Conservation (phyloP, 1,284 basidiomycete species). For the Boletus holoroseus region DNA sequence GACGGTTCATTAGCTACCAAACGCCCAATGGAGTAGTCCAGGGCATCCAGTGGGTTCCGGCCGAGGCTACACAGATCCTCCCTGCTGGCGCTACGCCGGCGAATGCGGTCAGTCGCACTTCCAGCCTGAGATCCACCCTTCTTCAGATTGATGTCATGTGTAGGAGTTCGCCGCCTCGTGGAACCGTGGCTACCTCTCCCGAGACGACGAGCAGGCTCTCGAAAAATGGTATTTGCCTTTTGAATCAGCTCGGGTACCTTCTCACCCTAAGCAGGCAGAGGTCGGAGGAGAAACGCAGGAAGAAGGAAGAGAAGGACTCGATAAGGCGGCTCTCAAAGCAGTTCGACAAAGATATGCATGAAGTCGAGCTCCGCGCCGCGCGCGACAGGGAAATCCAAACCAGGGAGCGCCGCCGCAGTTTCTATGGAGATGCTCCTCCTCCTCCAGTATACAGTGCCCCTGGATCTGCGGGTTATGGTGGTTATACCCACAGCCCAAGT, state of each 20-base stretch:
- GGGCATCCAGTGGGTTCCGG: conserved; percentile 73
- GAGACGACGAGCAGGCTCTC: conserved; percentile 40
- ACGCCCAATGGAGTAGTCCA: conserved; percentile 59
- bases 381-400: conserved; percentile 48
- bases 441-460: conserved; percentile 23
- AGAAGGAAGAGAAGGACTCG: conserved; percentile 52
- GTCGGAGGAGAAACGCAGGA: conserved; percentile 52
- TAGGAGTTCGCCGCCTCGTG: conserved; percentile 59
- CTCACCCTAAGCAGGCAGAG: conserved; percentile 42
- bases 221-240: conserved; percentile 45
- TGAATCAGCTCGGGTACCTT: neutral
- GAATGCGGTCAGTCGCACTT: conserved; percentile 39
- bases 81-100: conserved; percentile 58
- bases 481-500: conserved; percentile 27
- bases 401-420: conserved; percentile 33
- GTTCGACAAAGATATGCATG: conserved; percentile 41
- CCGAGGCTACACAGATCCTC: conserved; percentile 55
- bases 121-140: neutral
- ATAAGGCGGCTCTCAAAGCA: conserved; percentile 48
- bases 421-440: conserved; percentile 31
- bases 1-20: conserved; percentile 52
- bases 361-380: conserved; percentile 48
- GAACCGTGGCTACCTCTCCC: conserved; percentile 40
- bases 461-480: conserved; percentile 21
- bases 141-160: conserved; percentile 4